Evolutionary conservation across 2,329 filamentous ascomycete species (phyloP).

Genomic region (Trichoderma sp.): DNA sequence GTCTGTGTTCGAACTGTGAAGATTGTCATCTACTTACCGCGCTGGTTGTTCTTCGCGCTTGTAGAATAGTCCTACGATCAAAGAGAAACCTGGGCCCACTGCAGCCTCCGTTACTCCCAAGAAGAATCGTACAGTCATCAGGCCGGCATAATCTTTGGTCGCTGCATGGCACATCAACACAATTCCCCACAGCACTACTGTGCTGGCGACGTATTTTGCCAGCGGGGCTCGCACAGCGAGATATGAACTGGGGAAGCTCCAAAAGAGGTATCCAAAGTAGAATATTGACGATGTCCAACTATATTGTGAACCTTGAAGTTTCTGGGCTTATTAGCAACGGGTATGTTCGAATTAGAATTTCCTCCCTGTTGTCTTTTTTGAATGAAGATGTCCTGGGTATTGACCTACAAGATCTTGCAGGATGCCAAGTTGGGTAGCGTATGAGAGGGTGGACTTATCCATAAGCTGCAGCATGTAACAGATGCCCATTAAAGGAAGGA

Average conservation of each 20-base stretch:
- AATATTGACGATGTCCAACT: constrained; percentile 50
- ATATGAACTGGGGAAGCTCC: constrained; percentile 28
- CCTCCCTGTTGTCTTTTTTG: not conserved
- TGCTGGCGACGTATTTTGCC: constrained; percentile 27
- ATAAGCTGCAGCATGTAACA: constrained; percentile 48
- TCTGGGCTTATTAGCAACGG: not conserved
- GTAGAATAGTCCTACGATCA: constrained; percentile 27
- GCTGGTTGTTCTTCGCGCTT: constrained; percentile 26
- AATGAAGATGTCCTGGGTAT: not conserved
- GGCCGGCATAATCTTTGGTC: constrained; percentile 22
- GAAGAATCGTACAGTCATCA: constrained; percentile 26
- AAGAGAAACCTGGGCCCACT: constrained; percentile 17
- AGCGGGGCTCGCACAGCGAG: constrained; percentile 29
- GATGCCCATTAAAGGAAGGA: constrained; percentile 51
- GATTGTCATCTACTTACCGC: not conserved
- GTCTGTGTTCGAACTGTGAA: not conserved
- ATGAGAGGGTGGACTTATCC: constrained; percentile 35
- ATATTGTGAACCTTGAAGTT: constrained; percentile 48
- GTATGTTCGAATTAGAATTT: not conserved
- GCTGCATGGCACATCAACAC: constrained; percentile 24
- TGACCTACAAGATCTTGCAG: constrained; percentile 37
- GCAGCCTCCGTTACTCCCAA: constrained; percentile 26
- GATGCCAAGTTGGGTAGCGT: constrained; percentile 50
- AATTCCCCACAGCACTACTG: constrained; percentile 24
- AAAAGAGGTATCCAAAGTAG: constrained; percentile 49